Evolutionary conservation across 139 green algal genomes (phyloP).

Genomic region (Chlorella vulgaris): DNA sequence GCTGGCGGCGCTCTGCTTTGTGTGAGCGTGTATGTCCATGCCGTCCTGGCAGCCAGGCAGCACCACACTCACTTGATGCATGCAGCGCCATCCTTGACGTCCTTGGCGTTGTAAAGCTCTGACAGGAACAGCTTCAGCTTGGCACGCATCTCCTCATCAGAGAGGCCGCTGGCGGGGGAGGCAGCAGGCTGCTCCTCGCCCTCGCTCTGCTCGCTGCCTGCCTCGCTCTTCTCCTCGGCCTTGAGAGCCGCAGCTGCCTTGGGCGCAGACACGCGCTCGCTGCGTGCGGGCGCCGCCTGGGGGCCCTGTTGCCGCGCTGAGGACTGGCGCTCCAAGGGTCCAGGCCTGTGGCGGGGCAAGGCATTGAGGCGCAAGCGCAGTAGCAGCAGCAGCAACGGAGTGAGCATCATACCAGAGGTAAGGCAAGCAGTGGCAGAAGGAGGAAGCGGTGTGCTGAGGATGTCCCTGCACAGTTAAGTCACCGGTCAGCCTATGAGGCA

Average conservation of each 20-base stretch:
- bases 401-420: too few relatives aligned
- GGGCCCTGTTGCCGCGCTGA: constrained; percentile 7
- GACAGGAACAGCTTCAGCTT: too few relatives aligned
- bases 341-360: not conserved
- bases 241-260: not conserved
- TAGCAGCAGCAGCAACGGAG: not conserved
- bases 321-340: constrained; percentile 1
- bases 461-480: constrained; percentile 33
- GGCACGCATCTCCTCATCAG: too few relatives aligned
- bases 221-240: not conserved
- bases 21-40: not conserved
- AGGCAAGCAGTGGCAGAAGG: too few relatives aligned
- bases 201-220: too few relatives aligned
- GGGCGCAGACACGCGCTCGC: not conserved
- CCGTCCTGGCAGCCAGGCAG: not conserved
- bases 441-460: too few relatives aligned
- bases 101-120: constrained; percentile 39
- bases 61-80: constrained; percentile 29
- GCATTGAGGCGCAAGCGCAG: not conserved
- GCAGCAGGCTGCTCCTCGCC: constrained; percentile 28
- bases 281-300: not conserved
- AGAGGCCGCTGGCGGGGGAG: too few relatives aligned
- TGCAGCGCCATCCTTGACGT: constrained; percentile 32
- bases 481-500: constrained; percentile 17
- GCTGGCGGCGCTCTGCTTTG: not conserved